Conservation (phyloP, 768 basidiomycete species). For the Psilocybe tampanensis region DNA sequence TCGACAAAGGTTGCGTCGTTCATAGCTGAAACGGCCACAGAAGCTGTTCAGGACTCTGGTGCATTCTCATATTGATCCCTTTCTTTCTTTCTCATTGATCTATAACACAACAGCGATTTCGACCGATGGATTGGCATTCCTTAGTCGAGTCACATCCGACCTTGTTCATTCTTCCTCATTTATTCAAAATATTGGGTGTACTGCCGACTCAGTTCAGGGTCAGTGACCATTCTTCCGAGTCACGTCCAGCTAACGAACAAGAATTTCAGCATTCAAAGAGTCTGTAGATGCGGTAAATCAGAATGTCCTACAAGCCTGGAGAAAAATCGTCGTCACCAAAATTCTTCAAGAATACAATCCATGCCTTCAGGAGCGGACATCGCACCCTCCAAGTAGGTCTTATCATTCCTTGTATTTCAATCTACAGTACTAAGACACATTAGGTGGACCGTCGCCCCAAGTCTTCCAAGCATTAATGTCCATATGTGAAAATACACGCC, state of each 20-base stretch:
- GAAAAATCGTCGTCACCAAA: conserved; percentile 39
- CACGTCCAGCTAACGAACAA: background rate
- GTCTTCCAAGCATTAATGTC: conserved; percentile 57
- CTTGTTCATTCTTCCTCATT: conserved; percentile 23
- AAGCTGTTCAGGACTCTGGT: conserved; percentile 37
- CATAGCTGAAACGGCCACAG: conserved; percentile 39
- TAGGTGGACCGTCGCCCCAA: conserved; percentile 50
- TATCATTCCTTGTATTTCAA: background rate
- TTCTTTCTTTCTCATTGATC: conserved; percentile 19
- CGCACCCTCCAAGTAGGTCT: conserved; percentile 26
- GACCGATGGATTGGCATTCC: conserved; percentile 18
- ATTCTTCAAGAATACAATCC: conserved; percentile 31
- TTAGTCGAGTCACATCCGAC: conserved; percentile 19
- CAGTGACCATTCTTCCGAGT: conserved; percentile 13
- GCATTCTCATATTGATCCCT: conserved; percentile 14
- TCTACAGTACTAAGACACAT: background rate
- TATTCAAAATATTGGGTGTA: conserved; percentile 22
- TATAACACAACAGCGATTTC: conserved; percentile 2
- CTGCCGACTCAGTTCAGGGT: conserved; percentile 32
- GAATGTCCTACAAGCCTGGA: conserved; percentile 56
- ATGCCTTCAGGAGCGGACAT: conserved; percentile 16
- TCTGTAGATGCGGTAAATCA: conserved; percentile 43
- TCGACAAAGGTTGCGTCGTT: conserved; percentile 43
- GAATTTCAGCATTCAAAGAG: conserved; percentile 49
- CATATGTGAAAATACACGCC: conserved; percentile 55